Evolutionary conservation across 441 rosid genomes (phyloP), one percentile per base, ranked within the genome.

Genomic region (Erodium moschatum): DNA sequence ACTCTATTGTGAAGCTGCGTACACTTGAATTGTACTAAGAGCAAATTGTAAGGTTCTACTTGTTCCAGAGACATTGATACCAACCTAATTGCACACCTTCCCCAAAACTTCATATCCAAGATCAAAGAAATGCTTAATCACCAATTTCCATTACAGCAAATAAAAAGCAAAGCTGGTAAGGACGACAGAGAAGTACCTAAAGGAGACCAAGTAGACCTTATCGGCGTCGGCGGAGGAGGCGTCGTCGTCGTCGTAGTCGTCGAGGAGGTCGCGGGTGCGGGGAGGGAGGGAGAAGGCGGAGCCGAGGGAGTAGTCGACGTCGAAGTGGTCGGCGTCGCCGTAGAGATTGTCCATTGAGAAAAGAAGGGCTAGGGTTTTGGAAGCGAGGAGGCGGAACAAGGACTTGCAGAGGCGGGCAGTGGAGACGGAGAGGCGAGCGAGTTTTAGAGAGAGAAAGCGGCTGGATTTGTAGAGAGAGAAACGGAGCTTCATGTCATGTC

Each of bases 391-490:
- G 48, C 24, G 12, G 8, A 50, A 21, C 35, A 16, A 21, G 21
- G 40, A 29, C 5, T 48, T 58, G 68, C 70, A 69, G 66, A 67
- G 80, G 70, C 76, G 83, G 52, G 74, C 75, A 69, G 79, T 40
- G 63, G 68, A 20, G 46, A n/a, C 58, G 38, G 48, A 61, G 21
- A 44, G 48, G 33, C 46, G 33, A 66, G 38, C 13, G 40, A 13
- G 63, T 19, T 18, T 56, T 56, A 56, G 63, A 48, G 62, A 21
- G 67, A 40, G 33, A 67, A 72, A 65, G 61, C 44, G 31, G 72
- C 72, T 73, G 61, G 76, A 75, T 72, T 72, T 69, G 72, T 73
- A 58, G 73, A 73, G 69, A 73, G 61, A 71, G 67, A 70, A 52
- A 33, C 11, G 65, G 68, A 67, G 72, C 64, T 13, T 56, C 63